Percentiles rank a stretch among this genome's conserved stretches.
Conservation (phyloP, 106 monocot genomes). For the Posidonia australis region DNA sequence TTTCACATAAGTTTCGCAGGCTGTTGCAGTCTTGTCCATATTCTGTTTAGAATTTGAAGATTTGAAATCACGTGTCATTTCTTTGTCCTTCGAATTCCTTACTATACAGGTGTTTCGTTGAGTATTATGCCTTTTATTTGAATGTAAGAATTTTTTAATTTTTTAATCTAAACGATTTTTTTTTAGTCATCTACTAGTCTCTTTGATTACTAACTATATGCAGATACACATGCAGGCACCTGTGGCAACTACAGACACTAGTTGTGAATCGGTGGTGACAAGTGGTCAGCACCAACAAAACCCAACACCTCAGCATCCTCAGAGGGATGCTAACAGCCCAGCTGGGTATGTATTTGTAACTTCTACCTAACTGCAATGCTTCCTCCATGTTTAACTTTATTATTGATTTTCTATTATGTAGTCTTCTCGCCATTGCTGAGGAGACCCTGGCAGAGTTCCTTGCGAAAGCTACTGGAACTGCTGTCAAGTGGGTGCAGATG, state of each 20-base stretch:
- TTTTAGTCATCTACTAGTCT: neutral
- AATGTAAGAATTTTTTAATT: neutral
- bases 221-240: slow-evolving; percentile 57
- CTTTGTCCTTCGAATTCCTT: too few species aligned
- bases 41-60: too few species aligned
- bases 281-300: slow-evolving; percentile 74
- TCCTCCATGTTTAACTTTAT: neutral
- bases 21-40: too few species aligned
- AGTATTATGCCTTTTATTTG: too few species aligned
- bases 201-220: neutral
- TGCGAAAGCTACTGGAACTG: slow-evolving; percentile 22
- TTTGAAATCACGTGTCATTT: too few species aligned
- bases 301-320: slow-evolving; percentile 59
- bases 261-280: slow-evolving; percentile 89
- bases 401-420: neutral
- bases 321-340: slow-evolving; percentile 76
- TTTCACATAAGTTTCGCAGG: too few species aligned
- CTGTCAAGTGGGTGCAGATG: slow-evolving; percentile 28
- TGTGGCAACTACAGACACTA: slow-evolving; percentile 58
- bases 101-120: too few species aligned
- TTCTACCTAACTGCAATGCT: neutral
- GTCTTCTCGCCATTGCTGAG: slow-evolving; percentile 19
- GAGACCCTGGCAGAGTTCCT: slow-evolving; percentile 22
- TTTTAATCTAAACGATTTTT: neutral
- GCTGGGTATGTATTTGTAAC: slow-evolving; percentile 39